Evolutionary conservation across 345 rosid species (phyloP).

Genomic region (Acer campestre): DNA sequence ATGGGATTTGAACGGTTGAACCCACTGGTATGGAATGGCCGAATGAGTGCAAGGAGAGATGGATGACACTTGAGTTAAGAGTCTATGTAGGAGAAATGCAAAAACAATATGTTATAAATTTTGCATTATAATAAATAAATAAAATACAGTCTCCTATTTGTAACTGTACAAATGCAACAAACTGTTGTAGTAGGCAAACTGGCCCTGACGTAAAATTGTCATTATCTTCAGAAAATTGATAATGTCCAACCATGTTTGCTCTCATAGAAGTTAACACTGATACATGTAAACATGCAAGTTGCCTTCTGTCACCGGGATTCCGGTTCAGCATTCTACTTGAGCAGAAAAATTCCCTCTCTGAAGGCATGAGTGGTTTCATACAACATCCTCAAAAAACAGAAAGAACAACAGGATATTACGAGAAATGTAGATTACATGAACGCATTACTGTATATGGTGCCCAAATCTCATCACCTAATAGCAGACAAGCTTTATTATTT

Average conservation of each 20-base stretch:
- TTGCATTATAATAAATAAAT: no score
- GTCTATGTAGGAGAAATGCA: no score
- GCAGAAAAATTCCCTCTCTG: background rate
- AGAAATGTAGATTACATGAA: background rate
- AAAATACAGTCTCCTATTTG: background rate
- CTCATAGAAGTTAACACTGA: background rate
- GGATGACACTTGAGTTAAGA: no score
- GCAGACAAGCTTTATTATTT: background rate
- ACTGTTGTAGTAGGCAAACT: background rate
- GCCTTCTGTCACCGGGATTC: background rate
- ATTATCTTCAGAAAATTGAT: background rate
- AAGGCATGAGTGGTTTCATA: background rate
- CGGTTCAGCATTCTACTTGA: background rate
- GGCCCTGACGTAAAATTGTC: background rate
- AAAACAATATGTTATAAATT: no score
- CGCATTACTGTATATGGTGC: background rate
- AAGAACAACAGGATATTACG: background rate
- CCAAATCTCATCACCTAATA: conserved; percentile 2
- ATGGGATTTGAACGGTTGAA: no score
- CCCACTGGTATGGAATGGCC: no score
- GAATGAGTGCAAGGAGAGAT: no score
- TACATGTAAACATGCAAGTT: background rate
- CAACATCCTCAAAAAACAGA: background rate
- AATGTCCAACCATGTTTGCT: background rate
- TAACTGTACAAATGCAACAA: conserved; percentile 1